These are phyloP conservation scores for Crithidia sp. DNA, from an alignment of 208 protist species.

Conservation along the genomic window DNA sequence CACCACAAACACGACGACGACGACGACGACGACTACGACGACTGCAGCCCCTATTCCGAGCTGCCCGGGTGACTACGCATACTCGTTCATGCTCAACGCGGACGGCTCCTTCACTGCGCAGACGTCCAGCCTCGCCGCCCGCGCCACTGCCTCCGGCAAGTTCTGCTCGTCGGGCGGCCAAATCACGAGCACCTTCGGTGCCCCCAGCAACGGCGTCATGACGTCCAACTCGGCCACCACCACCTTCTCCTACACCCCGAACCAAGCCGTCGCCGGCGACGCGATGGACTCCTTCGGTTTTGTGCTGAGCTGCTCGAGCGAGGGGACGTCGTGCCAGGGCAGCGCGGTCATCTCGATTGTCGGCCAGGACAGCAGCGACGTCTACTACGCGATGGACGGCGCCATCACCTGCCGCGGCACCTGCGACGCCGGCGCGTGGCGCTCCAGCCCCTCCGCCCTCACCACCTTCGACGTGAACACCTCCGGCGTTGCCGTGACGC, in stretches of 20 bases:
- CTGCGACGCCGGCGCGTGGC: conserved; percentile 71
- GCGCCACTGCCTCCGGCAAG: conserved; percentile 15
- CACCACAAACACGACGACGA: conserved; percentile 7
- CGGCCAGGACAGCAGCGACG: conserved; percentile 18
- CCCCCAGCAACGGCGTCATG: conserved; percentile 14
- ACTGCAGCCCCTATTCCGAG: conserved; percentile 4
- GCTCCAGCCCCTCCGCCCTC: conserved; percentile 29
- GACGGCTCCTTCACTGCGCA: conserved; percentile 38
- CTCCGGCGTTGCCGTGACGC: conserved; percentile 30
- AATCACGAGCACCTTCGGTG: conserved; percentile 24
- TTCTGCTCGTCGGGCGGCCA: conserved; percentile 34
- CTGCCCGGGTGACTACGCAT: conserved; percentile 51
- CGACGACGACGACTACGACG: conserved; percentile 13
- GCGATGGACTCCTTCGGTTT: conserved; percentile 67
- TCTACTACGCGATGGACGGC: conserved; percentile 62
- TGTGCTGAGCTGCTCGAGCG: conserved; percentile 43
- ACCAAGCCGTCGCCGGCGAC: conserved; percentile 17
- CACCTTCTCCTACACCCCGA: conserved; percentile 39
- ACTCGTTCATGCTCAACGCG: conserved; percentile 40
- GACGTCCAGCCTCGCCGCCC: conserved; percentile 26
- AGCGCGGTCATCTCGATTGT: conserved; percentile 44
- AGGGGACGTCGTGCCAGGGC: conserved; percentile 31
- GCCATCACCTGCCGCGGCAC: conserved; percentile 81
- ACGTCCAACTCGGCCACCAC: conserved; percentile 27
- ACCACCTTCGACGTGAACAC: conserved; percentile 51